Base-by-base conservation (phyloP, 2,329 filamentous ascomycete species). In the Leptographium lundbergii region DNA sequence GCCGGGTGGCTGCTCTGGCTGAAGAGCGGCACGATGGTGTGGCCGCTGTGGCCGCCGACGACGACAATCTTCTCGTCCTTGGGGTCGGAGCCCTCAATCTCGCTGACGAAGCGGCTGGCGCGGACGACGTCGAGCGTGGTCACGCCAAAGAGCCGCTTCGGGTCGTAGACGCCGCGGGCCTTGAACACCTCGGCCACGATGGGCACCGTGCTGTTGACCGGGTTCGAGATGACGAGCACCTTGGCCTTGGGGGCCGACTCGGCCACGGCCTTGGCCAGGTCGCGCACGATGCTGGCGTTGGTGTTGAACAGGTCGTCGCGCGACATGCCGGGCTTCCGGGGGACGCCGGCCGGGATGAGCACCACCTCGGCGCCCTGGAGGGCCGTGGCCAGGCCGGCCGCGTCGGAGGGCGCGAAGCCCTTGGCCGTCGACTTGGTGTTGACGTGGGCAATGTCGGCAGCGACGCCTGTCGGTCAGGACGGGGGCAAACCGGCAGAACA, bases 281-380 rank as follows among this genome's bases (percentile, higher is more conserved):
- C 94, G 72, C 92, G 91, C 74, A 99, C 94, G 75, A 99, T 99
- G 74, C 90, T 95, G 76, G 94, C 94, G 77, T 99, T 99, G 83
- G 92, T 99, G 86, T 97, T 97, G 91, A 99, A 99, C 65, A 99
- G 87, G 75, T 99, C 92, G 78, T 99, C 94, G 82, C 94, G 91
- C 79, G 89, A 95, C 94, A 99, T 99, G 78, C 94, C 94, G 74
- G 94, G 94, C 85, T 96, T 96, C 80, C 94, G 91, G 72, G 94
- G 94, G 67, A 99, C 92, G 82, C 94, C 94, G 71, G 94, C 94
- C 71, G 94, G 94, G 75, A 99, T 97, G 72, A 99, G 85, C 71
- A 99, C 89, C 69, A 99, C 86, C 77, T 97, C 91, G 70, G 91
- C 80, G 72, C 83, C 91, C 79, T 89, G 88, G 74, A 99, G 84